Conservation (phyloP, 2,329 filamentous ascomycete genomes). For the Monosporascus ibericus region DNA sequence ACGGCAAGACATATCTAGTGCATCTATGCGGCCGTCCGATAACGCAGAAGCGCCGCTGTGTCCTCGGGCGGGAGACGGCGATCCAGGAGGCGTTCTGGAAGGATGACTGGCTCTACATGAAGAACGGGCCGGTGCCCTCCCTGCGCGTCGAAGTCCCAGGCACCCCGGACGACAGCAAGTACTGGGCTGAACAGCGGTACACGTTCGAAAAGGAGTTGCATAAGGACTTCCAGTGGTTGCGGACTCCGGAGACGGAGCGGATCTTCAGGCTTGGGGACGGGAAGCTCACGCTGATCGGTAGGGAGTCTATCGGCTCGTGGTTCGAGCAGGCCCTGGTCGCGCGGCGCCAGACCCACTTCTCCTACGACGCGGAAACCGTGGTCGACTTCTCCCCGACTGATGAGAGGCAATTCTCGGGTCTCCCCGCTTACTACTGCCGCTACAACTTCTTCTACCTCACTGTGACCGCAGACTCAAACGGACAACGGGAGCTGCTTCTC, state of each 20-base stretch:
- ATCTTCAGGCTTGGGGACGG: conserved; percentile 37
- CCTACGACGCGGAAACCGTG: conserved; percentile 52
- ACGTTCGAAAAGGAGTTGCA: conserved; percentile 39
- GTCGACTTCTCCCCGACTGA: conserved; percentile 49
- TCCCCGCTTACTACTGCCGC: conserved; percentile 57
- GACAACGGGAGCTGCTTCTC: conserved; percentile 51
- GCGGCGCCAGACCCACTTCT: conserved; percentile 51
- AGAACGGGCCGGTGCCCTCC: conserved; percentile 49
- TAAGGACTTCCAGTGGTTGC: conserved; percentile 52
- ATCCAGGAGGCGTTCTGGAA: conserved; percentile 57
- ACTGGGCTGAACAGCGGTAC: conserved; percentile 45
- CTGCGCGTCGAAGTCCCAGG: conserved; percentile 46
- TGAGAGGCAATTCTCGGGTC: conserved; percentile 54
- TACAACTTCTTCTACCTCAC: conserved; percentile 61
- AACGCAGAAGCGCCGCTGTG: conserved; percentile 44
- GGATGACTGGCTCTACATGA: conserved; percentile 58
- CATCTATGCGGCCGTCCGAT: conserved; percentile 47
- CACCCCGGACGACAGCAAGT: conserved; percentile 37
- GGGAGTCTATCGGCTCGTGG: conserved; percentile 51
- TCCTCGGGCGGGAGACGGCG: conserved; percentile 48
- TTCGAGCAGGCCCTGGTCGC: conserved; percentile 53
- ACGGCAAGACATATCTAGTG: conserved; percentile 48
- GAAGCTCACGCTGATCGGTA: conserved; percentile 41
- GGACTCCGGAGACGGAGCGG: conserved; percentile 48
- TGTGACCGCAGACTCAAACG: conserved; percentile 50